Conservation (phyloP, 208 protist species). For the Trypanosoma lewisi region DNA sequence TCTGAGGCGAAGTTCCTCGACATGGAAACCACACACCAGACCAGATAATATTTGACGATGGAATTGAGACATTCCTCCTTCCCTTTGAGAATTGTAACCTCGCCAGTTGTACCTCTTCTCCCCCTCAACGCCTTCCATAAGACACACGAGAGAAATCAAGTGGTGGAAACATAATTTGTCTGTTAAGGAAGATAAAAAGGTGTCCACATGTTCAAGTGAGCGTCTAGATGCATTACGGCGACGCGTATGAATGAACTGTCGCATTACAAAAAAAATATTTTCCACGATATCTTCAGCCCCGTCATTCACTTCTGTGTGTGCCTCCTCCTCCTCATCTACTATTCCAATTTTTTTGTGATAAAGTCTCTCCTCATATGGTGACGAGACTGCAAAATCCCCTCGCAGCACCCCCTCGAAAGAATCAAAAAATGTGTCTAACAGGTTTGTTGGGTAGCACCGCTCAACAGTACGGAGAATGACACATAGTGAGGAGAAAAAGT, state of each 20-base stretch:
- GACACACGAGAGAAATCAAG: not conserved
- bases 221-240: not conserved
- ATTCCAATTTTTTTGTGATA: not conserved
- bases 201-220: not conserved
- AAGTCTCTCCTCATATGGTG: not conserved
- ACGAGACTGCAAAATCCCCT: not conserved
- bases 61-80: not conserved
- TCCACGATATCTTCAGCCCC: not conserved
- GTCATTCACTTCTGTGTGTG: not conserved
- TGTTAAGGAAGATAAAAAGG: not conserved
- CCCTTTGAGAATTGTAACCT: not conserved
- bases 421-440: slow-evolving; percentile 6
- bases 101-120: not conserved
- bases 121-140: not conserved
- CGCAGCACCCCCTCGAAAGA: slow-evolving; percentile 13
- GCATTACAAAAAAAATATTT: slow-evolving; percentile 11
- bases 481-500: slow-evolving; percentile 12
- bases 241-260: not conserved
- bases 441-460: not conserved
- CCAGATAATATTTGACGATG: not conserved
- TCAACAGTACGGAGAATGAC: slow-evolving; percentile 7
- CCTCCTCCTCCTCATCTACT: not conserved
- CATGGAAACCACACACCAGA: not conserved
- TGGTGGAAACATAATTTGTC: not conserved
- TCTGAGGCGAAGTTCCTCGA: not conserved